Base-by-base conservation (phyloP, 192 early-diverging fungal species). In the Chytriomyces hyalinus region DNA sequence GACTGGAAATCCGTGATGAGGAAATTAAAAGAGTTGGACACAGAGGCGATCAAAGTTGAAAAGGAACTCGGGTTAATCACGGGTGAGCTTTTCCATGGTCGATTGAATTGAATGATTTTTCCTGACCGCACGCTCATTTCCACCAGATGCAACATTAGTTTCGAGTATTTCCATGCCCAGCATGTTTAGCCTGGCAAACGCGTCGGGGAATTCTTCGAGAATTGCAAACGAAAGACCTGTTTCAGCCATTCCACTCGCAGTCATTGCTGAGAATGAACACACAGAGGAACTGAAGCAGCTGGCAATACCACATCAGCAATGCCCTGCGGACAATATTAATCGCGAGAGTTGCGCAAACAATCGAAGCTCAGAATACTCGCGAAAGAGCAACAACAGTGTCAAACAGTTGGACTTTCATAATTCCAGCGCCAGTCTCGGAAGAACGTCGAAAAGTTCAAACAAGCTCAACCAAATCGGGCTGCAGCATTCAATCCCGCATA, bases 1-100 rank as follows among this genome's bases (percentile, higher is more conserved):
- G 47, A 48, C 45, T 77, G 83, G 70, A 86, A 83, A 51, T 69
- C 79, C n/a, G 77, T 86, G n/a, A 66, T 86, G 65, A 48, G 36
- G 48, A 72, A 57, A 59, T 57, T 86, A 63, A 77, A 81, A 64
- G 73, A 11, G 45, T 46, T 86, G 28, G 84, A 86, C 49, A 69
- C n/a, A 17, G 80, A 81, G 22, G 13, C 78, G 28, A 64, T 47
- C 9, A 79, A 75, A 48, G 80, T 65, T 48, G 81, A 72, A 46
- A 64, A 66, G 45, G 73, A 75, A 64, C 64, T 47, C 11, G 73
- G 73, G 22, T 17, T 75, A 47, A 44, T 65, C 13, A 53, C n/a
- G 49, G 46, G 72, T 74, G 50, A 28, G 10, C 5, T 48, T 61
- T 61, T 74, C 22, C 22, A 49, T 15, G 22, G 6, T 71, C n/a